Evolutionary conservation across 2,329 filamentous ascomycete species (phyloP), one percentile per base, ranked within the genome.

Genomic region (Didymella sp.): DNA sequence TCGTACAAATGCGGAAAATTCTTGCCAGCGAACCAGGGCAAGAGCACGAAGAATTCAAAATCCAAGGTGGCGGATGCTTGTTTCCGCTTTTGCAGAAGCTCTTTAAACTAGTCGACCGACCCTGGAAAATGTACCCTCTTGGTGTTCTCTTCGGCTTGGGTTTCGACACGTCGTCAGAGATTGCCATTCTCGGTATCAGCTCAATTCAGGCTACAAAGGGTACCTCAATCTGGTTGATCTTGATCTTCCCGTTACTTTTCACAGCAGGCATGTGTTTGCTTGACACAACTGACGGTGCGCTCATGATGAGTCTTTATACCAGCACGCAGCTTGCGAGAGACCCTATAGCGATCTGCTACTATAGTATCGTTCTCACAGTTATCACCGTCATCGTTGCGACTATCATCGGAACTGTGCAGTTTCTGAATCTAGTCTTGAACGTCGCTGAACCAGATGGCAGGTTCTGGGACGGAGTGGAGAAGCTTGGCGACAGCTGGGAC

Each of bases 51-150:
- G 80, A 85, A 30, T 85, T 91, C 71, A 84, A 87, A 58, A 83
- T 96, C 13, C 88, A 94, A 64, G 91, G 91, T 0, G 89, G 85
- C 0, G 94, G 94, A 0, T 86, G 92, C 51, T 77, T 97, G 35
- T 88, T 90, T 24, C 80, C 81, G 0, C 72, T 95, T 1, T 85
- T 97, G 50, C 87, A 89, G 56, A 85, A 81, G 59, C 82, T 96
- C 59, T 97, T 98, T 77, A 87, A 85, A 38, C 79, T 96, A 22
- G 85, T 88, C 66, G 82, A 88, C 64, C 76, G 80, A 5, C 89
- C 91, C 0, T 98, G 94, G 94, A 98, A 98, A 76, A 96, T 96
- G 92, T 95, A 96, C 65, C 92, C 92, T 0, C 80, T 96, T 0
- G 94, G 94, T 0, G 83, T 98, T 0, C 79, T 98, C 4, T 98